phyloP scores from a whole-genome alignment of 441 rosid genomes.

The Bruguiera hainesii region DNA sequence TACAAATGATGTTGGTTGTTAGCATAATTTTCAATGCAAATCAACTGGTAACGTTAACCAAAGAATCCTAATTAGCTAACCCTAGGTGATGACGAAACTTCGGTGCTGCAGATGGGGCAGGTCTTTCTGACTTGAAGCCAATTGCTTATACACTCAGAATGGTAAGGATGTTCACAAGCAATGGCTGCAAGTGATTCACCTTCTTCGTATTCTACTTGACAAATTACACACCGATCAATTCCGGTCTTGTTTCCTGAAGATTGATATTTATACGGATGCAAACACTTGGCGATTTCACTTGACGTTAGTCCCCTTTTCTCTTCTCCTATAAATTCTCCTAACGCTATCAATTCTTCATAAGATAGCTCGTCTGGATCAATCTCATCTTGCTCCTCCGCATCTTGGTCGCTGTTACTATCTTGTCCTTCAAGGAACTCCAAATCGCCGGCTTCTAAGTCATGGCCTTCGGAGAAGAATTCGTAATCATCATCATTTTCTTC shows the following conservation, averaged over 20 bases:
- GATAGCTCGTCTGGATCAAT: conserved; percentile 66
- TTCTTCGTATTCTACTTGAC: conserved; percentile 70
- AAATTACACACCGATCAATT: conserved; percentile 66
- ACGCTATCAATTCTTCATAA: conserved; percentile 65
- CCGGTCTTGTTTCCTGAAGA: conserved; percentile 26
- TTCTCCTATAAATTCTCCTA: conserved; percentile 66
- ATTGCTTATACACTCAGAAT: conserved; percentile 51
- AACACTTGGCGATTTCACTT: conserved; percentile 40
- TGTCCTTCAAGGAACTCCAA: conserved; percentile 44
- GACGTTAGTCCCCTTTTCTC: conserved; percentile 52
- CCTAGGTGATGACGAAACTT: conserved; percentile 35
- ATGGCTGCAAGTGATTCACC: conserved; percentile 52
- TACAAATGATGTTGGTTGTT: no score
- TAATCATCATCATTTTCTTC: conserved; percentile 29
- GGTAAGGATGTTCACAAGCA: conserved; percentile 61
- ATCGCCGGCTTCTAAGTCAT: conserved; percentile 26
- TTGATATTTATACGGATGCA: conserved; percentile 25
- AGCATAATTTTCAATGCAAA: conserved; percentile 7
- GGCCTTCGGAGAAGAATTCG: conserved; percentile 42
- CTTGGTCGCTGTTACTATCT: conserved; percentile 36
- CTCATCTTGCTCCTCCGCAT: conserved; percentile 51
- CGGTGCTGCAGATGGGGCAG: conserved; percentile 72
- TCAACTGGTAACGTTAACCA: neutral
- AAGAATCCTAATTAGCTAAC: neutral
- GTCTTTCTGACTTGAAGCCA: conserved; percentile 74